Conservation (phyloP, 495 filamentous ascomycete genomes). For the Xylaria palmicola region DNA sequence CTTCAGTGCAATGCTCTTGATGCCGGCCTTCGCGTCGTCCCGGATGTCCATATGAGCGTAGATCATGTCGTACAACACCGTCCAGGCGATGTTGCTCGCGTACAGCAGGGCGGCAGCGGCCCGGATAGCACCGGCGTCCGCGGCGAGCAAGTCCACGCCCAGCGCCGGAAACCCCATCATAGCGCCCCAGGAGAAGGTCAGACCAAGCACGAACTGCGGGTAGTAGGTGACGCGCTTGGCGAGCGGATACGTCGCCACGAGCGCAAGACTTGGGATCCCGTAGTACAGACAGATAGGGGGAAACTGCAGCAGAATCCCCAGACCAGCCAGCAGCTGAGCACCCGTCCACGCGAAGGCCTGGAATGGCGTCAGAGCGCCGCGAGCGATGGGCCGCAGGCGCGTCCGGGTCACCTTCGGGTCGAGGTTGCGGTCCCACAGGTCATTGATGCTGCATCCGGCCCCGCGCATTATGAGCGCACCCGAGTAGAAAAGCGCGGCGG, state of each 20-base stretch:
- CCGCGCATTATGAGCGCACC: constrained; percentile 95
- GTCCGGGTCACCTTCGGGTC: constrained; percentile 90
- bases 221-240: constrained; percentile 95
- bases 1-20: constrained; percentile 90
- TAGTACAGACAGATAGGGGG: constrained; percentile 82
- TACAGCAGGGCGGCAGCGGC: constrained; percentile 74
- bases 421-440: constrained; percentile 92
- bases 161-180: constrained; percentile 95
- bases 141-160: constrained; percentile 72
- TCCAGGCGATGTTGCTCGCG: constrained; percentile 87
- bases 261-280: constrained; percentile 76
- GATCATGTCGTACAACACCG: constrained; percentile 95
- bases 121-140: constrained; percentile 63
- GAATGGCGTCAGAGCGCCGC: constrained; percentile 73
- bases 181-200: constrained; percentile 96
- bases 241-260: constrained; percentile 84
- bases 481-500: constrained; percentile 74
- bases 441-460: constrained; percentile 97
- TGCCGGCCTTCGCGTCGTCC: constrained; percentile 87
- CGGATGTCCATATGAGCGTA: constrained; percentile 99
- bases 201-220: constrained; percentile 85
- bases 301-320: constrained; percentile 83
- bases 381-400: constrained; percentile 82
- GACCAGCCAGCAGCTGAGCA: constrained; percentile 73
- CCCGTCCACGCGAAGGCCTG: constrained; percentile 80